These are phyloP conservation scores for Pseudognaphalium luteoalbum DNA, from an alignment of 129 eudicot genomes.

Conservation along the genomic window DNA sequence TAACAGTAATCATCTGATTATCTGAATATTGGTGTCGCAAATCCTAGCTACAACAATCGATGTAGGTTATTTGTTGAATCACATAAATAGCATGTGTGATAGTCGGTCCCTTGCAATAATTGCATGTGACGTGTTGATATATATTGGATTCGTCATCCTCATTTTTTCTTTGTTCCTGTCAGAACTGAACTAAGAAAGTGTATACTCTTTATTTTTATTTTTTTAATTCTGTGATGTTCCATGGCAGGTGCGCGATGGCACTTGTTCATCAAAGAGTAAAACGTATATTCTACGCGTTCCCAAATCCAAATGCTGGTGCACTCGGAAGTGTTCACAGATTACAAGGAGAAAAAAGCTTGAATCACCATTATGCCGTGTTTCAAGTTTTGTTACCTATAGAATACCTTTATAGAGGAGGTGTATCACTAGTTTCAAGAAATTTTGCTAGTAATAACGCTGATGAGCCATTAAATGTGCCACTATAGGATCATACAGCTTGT, in stretches of 20 bases:
- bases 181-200: not conserved
- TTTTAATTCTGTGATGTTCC: not conserved
- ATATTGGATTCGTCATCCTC: not conserved
- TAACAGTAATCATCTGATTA: not conserved
- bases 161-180: not conserved
- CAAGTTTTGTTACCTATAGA: slow-evolving; percentile 61
- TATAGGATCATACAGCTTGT: not conserved
- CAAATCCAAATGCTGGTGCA: slow-evolving; percentile 73
- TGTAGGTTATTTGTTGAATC: not conserved
- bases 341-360: slow-evolving; percentile 95
- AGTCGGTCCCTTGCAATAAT: not conserved
- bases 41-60: not conserved
- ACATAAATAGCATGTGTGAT: not conserved
- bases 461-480: not conserved
- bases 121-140: not conserved
- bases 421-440: slow-evolving; percentile 1
- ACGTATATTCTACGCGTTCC: slow-evolving; percentile 86
- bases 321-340: slow-evolving; percentile 90
- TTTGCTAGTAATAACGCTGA: not conserved
- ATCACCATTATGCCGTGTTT: slow-evolving; percentile 94
- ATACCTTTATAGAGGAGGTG: slow-evolving; percentile 12
- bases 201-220: not conserved
- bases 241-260: slow-evolving; percentile 92
- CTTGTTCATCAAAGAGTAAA: slow-evolving; percentile 87
- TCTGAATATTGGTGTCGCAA: not conserved